Base-by-base conservation (phyloP, 306 rosid species). In the Citrullus colocynthis region DNA sequence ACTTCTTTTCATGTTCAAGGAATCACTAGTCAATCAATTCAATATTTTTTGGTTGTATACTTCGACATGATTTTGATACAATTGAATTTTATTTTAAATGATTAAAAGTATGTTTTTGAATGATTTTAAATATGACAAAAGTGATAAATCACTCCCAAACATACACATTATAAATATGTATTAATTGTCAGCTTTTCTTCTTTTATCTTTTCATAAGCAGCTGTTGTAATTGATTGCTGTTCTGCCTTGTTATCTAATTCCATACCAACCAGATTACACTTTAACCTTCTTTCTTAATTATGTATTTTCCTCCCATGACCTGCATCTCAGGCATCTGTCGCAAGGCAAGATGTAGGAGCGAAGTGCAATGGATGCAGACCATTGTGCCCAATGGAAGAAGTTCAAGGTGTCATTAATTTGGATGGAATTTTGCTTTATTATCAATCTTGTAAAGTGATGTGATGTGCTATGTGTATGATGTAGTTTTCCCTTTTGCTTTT, bases 311-410 rank as follows among this genome's bases (percentile, higher is more conserved):
- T 71, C 10, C 76, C 17, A 16, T 37, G 49, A 64, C 6, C 3
- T 64, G 71, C 71, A 1, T 71, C 57, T 30, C n/a, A 73, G 77
- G 77, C 44, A 73, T 48, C 42, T 73, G 13, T 73, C 61, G 77
- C 41, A 73, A 51, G 59, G 28, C 77, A 73, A 73, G 76, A 42
- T 28, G 58, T 49, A 72, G 52, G 32, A 37, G 39, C 6, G 10
- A n/a, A 70, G 57, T 67, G 52, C 51, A 41, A 36, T 42, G 6
- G 71, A 64, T 64, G 48, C 17, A 64, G 51, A 65, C 44, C 7
- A 36, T 48, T 39, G 51, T 37, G 10, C 42, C 49, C 49, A 65
- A 45, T 48, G 28, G 12, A 36, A 44, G 56, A 69, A 36, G 55
- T 66, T 42, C 52, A 18, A 42, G 52, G 74, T 42, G 55, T 67